Percentiles rank a stretch among this genome's conserved stretches.
phyloP scores from a whole-genome alignment of 441 rosid genomes.

The Gossypium davidsonii region DNA sequence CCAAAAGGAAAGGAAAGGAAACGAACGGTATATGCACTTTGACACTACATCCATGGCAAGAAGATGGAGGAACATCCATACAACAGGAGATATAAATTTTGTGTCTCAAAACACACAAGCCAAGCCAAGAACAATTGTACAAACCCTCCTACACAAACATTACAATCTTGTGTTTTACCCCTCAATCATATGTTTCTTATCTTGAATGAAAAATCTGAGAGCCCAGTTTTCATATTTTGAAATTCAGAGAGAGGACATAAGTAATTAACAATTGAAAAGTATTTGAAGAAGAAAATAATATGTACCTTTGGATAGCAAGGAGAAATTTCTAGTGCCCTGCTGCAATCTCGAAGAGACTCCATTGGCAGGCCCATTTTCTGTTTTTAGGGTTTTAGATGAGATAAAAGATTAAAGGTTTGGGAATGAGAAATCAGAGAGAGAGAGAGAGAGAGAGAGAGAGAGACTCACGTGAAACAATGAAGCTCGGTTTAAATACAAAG shows the following conservation, averaged over 20 bases:
- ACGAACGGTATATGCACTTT: background rate
- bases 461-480: constrained; percentile 50
- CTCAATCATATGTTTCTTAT: background rate
- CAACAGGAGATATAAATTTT: background rate
- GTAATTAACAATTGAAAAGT: background rate
- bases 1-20: background rate
- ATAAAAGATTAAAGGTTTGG: background rate
- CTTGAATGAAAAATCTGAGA: background rate
- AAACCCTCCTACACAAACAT: background rate
- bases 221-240: background rate
- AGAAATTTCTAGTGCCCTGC: constrained; percentile 62
- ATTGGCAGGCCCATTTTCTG: constrained; percentile 45
- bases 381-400: background rate
- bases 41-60: background rate
- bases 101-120: constrained; percentile 6
- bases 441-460: background rate
- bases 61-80: background rate
- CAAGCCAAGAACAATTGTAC: background rate
- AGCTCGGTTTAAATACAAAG: constrained; percentile 69
- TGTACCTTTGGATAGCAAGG: constrained; percentile 69
- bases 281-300: background rate
- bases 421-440: background rate
- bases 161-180: background rate
- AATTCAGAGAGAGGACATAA: background rate
- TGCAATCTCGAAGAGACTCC: constrained; percentile 71